Base-by-base conservation (phyloP, 768 basidiomycete species). In the Pulveroboletus sp. region DNA sequence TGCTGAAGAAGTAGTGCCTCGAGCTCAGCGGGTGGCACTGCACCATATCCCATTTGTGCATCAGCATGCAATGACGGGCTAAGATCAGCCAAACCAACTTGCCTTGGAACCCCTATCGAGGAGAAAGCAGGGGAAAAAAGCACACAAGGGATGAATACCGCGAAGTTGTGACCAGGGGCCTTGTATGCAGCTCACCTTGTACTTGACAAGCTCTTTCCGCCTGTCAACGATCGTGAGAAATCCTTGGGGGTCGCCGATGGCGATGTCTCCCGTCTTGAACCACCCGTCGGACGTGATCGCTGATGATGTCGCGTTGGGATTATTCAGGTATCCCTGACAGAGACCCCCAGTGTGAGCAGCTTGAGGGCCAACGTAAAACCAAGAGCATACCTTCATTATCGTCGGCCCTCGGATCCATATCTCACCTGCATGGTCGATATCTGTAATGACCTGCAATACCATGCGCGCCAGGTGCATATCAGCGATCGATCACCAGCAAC, bases 191-290 rank as follows among this genome's bases (percentile, higher is more conserved):
- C 58, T 12, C 7, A 59, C 82, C 71, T 87, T 87, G 68, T 88
- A 86, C 58, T 89, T 86, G 63, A 89, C 83, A 21, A 88, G 68
- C 58, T 88, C 88, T 53, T 89, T 89, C 41, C 76, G 73, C 31
- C 89, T 71, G 57, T 89, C 86, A 2, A 90, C 82, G 45, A 89
- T 86, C 56, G 74, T 78, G 63, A 82, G 89, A 61, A 75, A 87
- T 0, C 90, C 92, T 0, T 90, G 81, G 3, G 66, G 50, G 52
- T 91, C 86, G 11, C 80, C 69, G 15, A 76, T 64, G 2, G 79
- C 86, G 43, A 94, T 79, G 64, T 95, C 93, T 1, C 93, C 91
- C 0, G 92, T 93, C 74, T 86, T 90, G 72, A 92, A 84, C 89
- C 89, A 96, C 3, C 81, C 77, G 43, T 89, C 85, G 0, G 67